Base-by-base conservation (phyloP, 2,329 filamentous ascomycete genomes). In the Paracorniculantispora psalliotae region DNA sequence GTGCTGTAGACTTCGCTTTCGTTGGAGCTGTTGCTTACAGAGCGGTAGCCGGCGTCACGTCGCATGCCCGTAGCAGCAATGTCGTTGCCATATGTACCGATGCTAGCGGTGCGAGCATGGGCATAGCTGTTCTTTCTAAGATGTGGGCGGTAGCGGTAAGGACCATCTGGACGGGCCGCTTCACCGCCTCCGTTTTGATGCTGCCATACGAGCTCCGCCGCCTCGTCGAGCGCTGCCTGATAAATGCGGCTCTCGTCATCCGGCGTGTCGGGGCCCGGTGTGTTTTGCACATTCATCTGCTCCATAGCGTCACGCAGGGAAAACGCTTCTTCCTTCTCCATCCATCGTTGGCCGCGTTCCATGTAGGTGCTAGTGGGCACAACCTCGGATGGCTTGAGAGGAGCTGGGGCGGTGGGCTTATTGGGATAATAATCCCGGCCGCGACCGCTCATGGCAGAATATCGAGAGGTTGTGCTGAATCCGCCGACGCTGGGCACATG, bases 281-380 rank as follows among this genome's bases (percentile, higher is more conserved):
- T 66, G 30, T 77, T 73, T 56, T 77, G 77, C 46, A 89, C 63
- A 60, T 89, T 83, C 81, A 92, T 83, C 66, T 90, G 86, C 64
- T 91, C 84, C 79, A 92, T 84, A 12, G 89, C 89, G 61, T 85
- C 81, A 19, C 87, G 82, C 61, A 92, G 73, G 21, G 88, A 88
- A 37, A 81, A 80, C 4, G 84, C 87, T 72, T 92, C 89, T 68
- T 91, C 88, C 70, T 89, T 90, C 71, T 92, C 89, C 83, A 90
- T 89, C 87, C 88, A 91, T 65, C 89, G 78, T 68, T 86, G 83
- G 19, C 87, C 88, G 59, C 85, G 82, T 71, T 92, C 89, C 59
- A 90, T 86, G 70, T 92, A 92, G 8, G 82, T 84, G 46, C 84
- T 78, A 61, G 81, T 89, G 7, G 85, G 83, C 17, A 88, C 84